phyloP scores from a whole-genome alignment of 495 filamentous ascomycete species.

The Aspergillus indologenus region DNA sequence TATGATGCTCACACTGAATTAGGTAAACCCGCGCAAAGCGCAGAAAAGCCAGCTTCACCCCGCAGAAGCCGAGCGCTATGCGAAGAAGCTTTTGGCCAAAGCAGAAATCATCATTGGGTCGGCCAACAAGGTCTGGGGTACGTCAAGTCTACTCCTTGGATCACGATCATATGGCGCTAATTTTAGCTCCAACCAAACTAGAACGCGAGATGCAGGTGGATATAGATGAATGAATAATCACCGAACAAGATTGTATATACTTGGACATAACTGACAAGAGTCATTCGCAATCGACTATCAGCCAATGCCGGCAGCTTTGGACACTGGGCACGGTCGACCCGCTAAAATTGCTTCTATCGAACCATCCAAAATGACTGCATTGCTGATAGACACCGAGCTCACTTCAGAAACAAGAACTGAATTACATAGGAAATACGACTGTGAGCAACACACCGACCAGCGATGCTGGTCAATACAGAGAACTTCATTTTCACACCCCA shows the following conservation, averaged over 20 bases:
- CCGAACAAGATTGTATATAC: background rate
- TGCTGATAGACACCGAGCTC: background rate
- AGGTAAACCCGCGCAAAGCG: slow-evolving; percentile 51
- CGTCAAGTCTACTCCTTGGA: slow-evolving; percentile 17
- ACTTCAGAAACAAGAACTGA: background rate
- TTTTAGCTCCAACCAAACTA: slow-evolving; percentile 12
- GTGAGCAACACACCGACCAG: background rate
- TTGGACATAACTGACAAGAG: background rate
- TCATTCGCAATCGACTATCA: background rate
- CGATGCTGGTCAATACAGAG: background rate
- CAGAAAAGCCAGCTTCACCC: slow-evolving; percentile 55
- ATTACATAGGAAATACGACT: background rate
- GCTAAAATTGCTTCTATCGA: background rate
- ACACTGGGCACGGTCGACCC: background rate
- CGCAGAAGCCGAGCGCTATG: slow-evolving; percentile 60
- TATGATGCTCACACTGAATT: background rate
- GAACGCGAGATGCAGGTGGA: slow-evolving; percentile 45
- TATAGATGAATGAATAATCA: slow-evolving; percentile 33
- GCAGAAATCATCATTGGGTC: slow-evolving; percentile 67
- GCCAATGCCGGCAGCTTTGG: background rate
- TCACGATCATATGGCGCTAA: slow-evolving; percentile 1
- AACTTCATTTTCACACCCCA: slow-evolving; percentile 36
- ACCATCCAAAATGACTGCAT: background rate
- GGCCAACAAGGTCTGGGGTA: slow-evolving; percentile 73
- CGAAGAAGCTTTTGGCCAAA: slow-evolving; percentile 60